Percentiles rank a stretch among this genome's conserved stretches.
phyloP scores from a whole-genome alignment of 352 stramenopile genomes.

The Stramenopiles sp. region DNA sequence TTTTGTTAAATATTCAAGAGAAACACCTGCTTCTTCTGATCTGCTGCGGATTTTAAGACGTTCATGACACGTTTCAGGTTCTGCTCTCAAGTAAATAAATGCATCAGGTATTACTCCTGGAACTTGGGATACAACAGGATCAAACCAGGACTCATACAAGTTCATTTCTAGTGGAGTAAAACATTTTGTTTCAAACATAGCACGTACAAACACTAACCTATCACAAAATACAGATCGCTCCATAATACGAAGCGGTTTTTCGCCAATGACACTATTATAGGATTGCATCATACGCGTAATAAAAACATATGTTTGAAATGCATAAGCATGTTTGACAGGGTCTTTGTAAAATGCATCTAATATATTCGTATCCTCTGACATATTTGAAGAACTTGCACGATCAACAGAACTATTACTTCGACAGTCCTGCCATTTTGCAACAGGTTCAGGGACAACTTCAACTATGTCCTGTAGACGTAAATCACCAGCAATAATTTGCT shows the following conservation, averaged over 20 bases:
- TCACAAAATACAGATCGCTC: too few species aligned
- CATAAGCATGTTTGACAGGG: background rate
- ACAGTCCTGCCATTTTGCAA: background rate
- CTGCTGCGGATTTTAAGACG: background rate
- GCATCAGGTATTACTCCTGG: background rate
- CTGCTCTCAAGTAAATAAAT: background rate
- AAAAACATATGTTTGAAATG: slow-evolving; percentile 3
- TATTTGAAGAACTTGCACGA: too few species aligned
- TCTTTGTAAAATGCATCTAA: background rate
- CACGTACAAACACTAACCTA: too few species aligned
- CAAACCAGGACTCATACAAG: too few species aligned
- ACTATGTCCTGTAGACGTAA: slow-evolving; percentile 1
- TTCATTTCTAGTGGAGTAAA: too few species aligned
- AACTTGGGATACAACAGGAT: too few species aligned
- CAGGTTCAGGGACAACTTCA: slow-evolving; percentile 4
- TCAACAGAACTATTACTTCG: background rate
- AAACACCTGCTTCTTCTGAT: background rate
- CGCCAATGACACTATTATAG: too few species aligned
- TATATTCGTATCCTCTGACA: too few species aligned
- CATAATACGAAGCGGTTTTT: too few species aligned
- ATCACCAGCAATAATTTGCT: background rate
- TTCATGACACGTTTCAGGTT: background rate
- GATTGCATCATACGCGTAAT: too few species aligned
- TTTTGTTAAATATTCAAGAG: background rate
- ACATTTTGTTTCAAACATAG: too few species aligned